Conservation (phyloP, 2,329 filamentous ascomycete species). For the Ophiostoma populinum region DNA sequence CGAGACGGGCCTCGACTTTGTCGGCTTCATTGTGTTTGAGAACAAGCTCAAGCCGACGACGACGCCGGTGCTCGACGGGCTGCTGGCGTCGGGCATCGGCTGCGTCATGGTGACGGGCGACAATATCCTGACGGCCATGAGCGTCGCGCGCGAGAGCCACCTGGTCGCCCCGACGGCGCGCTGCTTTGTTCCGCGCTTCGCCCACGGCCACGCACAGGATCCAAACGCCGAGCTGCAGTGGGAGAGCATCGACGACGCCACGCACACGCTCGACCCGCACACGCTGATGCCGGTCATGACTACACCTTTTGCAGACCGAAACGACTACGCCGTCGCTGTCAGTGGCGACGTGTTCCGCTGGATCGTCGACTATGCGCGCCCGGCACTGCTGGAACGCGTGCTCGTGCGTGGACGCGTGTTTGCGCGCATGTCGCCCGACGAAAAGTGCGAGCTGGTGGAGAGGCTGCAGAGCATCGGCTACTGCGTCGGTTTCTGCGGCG, state of each 20-base stretch:
- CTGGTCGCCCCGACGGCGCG: slow-evolving; percentile 66
- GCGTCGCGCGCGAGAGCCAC: slow-evolving; percentile 78
- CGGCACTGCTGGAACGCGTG: slow-evolving; percentile 68
- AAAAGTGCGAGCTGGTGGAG: slow-evolving; percentile 94
- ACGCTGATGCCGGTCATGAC: slow-evolving; percentile 63
- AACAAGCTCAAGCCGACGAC: slow-evolving; percentile 93
- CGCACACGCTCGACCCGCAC: slow-evolving; percentile 59
- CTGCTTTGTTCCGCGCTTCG: slow-evolving; percentile 84
- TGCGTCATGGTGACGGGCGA: slow-evolving; percentile 96
- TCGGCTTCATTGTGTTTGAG: slow-evolving; percentile 96
- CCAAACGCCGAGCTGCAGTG: slow-evolving; percentile 59
- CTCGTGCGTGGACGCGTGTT: slow-evolving; percentile 85
- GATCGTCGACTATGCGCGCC: slow-evolving; percentile 79
- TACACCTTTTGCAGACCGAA: too few species aligned
- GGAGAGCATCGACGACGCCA: slow-evolving; percentile 86
- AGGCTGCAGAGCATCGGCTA: slow-evolving; percentile 95
- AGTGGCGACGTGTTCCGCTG: slow-evolving; percentile 92
- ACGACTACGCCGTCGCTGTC: slow-evolving; percentile 80
- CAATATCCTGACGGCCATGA: slow-evolving; percentile 93
- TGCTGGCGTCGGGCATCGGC: slow-evolving; percentile 67
- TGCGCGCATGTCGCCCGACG: slow-evolving; percentile 95
- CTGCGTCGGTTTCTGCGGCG: slow-evolving; percentile 88
- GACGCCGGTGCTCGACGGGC: slow-evolving; percentile 61
- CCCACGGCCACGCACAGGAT: slow-evolving; percentile 57
- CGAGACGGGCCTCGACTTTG: slow-evolving; percentile 69